Conservation (phyloP, 345 rosid genomes). For the Dipteronia dyeriana region DNA sequence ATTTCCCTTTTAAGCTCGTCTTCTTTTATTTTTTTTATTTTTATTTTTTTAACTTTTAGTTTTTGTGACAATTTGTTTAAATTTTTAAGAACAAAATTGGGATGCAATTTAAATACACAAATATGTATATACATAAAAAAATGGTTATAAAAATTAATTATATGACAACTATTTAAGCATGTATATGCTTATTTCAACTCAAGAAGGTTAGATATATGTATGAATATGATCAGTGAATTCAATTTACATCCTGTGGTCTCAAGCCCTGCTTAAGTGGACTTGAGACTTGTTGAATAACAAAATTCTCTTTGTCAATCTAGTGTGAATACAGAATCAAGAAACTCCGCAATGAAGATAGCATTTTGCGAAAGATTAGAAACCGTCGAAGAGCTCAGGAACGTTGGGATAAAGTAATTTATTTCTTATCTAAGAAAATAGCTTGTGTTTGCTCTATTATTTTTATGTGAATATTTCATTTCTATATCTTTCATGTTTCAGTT, state of each 20-base stretch:
- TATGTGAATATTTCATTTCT: not conserved
- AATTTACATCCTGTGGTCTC: not conserved
- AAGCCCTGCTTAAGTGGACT: not conserved
- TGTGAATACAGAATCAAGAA: slow-evolving; percentile 81
- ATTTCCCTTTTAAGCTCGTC: slow-evolving; percentile 12
- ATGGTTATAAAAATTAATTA: not conserved
- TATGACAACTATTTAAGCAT: not conserved
- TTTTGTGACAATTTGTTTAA: not conserved
- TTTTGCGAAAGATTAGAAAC: slow-evolving; percentile 61
- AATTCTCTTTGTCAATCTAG: slow-evolving; percentile 26
- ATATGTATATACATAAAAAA: not conserved
- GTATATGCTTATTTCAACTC: not conserved
- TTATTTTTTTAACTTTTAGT: not conserved
- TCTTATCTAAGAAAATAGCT: slow-evolving; percentile 7
- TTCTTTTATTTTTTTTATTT: not conserved
- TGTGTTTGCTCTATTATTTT: not conserved
- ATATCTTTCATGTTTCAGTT: slow-evolving; percentile 10
- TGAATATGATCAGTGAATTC: not conserved
- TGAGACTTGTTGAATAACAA: not conserved
- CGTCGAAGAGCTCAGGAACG: slow-evolving; percentile 78
- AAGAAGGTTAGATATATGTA: not conserved
- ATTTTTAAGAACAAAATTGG: not conserved
- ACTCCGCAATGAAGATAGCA: slow-evolving; percentile 78
- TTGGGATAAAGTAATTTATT: slow-evolving; percentile 77
- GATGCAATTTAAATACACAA: not conserved